Conservation (phyloP, 306 rosid genomes). For the Cicer bijugum region DNA sequence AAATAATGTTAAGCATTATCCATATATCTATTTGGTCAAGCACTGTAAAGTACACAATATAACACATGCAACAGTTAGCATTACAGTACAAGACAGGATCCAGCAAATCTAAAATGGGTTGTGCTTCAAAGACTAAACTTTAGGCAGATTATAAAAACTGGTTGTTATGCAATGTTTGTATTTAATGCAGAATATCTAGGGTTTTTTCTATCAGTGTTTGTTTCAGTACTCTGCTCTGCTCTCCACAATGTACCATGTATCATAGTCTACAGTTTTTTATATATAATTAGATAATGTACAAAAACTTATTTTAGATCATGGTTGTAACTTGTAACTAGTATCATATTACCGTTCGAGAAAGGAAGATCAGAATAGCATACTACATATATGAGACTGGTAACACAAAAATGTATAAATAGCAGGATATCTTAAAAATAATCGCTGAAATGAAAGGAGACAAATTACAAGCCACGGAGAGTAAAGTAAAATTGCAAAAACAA, state of each 20-base stretch:
- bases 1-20: conserved; percentile 43
- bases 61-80: conserved; percentile 13
- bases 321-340: too few species aligned
- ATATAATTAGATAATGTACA: too few species aligned
- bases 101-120: conserved; percentile 2
- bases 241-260: too few species aligned
- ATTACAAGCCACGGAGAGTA: conserved; percentile 13
- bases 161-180: conserved; percentile 27
- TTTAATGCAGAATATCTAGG: conserved; percentile 10
- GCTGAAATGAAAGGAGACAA: not conserved
- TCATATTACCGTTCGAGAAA: not conserved
- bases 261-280: too few species aligned
- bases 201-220: too few species aligned
- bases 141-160: conserved; percentile 22
- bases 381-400: not conserved
- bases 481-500: conserved; percentile 3
- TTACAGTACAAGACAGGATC: conserved; percentile 6
- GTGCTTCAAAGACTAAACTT: conserved; percentile 8
- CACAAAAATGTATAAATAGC: conserved; percentile 12
- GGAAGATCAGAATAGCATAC: conserved; percentile 19
- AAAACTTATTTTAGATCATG: too few species aligned
- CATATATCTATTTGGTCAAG: conserved; percentile 45
- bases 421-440: conserved; percentile 8
- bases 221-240: too few species aligned
- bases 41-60: conserved; percentile 5